Base-by-base conservation (phyloP, 768 basidiomycete genomes). In the Tylopilus felleus region DNA sequence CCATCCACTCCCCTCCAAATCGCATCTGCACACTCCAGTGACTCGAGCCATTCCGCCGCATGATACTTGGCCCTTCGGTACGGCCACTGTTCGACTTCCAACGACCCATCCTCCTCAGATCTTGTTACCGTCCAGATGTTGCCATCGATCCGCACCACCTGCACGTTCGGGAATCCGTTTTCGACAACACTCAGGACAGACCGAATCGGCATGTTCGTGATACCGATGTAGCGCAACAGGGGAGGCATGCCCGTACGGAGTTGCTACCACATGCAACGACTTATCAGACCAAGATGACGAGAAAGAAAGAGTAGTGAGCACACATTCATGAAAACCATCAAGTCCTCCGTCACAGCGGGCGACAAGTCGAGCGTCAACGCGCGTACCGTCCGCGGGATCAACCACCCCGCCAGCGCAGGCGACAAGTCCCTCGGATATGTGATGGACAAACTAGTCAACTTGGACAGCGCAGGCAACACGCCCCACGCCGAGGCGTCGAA, bases 401-500 rank as follows among this genome's bases (percentile, higher is more conserved):
- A 71, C 85, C 86, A 88, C 43, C 81, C 76, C 8, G 85, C 85
- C 19, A 88, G 70, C 2, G 82, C 79, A 0, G 84, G 76, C 1
- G 83, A 77, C 36, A 88, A 67, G 64, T 87, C 86, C 56, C 73
- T 71, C 2, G 87, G 86, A 60, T 87, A 80, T 5, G 80, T 81
- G 50, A 87, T 84, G 48, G 74, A 77, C 51, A 89, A 65, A 36
- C 75, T 77, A n/a, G 69, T 76, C 47, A 90, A 65, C 13, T 73
- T 73, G 17, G 71, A 67, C 23, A 90, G 67, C 6, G 77, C 77
- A 0, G 86, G 86, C 10, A 90, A 71, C 8, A 88, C 81, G 10
- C 86, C 86, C 86, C 85, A 88, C 8, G 82, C 75, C 1, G 82
- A 79, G 0, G 86, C 83, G 57, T 87, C 83, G 58, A 85, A 88